A percentile compares a stretch with the other conserved stretches of the same genome.
These are phyloP conservation scores for Trypanosoma grayi DNA, from an alignment of 208 protist species.

Conservation along the genomic window DNA sequence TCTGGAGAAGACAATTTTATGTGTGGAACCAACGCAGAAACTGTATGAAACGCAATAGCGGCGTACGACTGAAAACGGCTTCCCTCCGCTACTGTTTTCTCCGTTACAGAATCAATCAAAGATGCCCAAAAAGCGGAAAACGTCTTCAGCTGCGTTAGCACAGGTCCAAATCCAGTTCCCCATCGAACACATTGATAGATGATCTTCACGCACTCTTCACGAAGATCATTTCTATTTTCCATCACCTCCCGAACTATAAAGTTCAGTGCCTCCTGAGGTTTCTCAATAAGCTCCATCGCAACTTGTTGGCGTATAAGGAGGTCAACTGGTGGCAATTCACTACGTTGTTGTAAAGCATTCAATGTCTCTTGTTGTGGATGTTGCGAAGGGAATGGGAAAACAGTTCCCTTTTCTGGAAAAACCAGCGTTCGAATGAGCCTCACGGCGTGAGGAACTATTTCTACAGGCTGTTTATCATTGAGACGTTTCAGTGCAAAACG, in stretches of 20 bases:
- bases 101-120: constrained; percentile 66
- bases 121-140: constrained; percentile 78
- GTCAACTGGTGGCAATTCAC: constrained; percentile 47
- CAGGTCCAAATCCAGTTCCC: constrained; percentile 79
- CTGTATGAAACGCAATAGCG: constrained; percentile 72
- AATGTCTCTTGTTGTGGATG: constrained; percentile 31
- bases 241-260: constrained; percentile 66
- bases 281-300: constrained; percentile 68
- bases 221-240: constrained; percentile 31
- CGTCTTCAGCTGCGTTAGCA: constrained; percentile 59
- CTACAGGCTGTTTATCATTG: constrained; percentile 24
- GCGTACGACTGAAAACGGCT: constrained; percentile 53
- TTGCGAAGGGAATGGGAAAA: constrained; percentile 83
- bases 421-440: constrained; percentile 53
- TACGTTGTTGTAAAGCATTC: constrained; percentile 36
- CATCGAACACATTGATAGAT: constrained; percentile 80
- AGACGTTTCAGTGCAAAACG: constrained; percentile 38
- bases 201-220: constrained; percentile 72
- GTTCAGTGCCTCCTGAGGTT: constrained; percentile 58
- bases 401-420: constrained; percentile 60
- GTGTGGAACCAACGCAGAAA: constrained; percentile 73
- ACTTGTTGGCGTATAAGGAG: constrained; percentile 75
- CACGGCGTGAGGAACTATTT: constrained; percentile 36
- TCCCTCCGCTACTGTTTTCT: constrained; percentile 35
- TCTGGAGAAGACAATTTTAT: constrained; percentile 85